A percentile compares a stretch with the other conserved stretches of the same genome.
Conservation (phyloP, 1,284 basidiomycete genomes). For the Heterobasidion annosum region DNA sequence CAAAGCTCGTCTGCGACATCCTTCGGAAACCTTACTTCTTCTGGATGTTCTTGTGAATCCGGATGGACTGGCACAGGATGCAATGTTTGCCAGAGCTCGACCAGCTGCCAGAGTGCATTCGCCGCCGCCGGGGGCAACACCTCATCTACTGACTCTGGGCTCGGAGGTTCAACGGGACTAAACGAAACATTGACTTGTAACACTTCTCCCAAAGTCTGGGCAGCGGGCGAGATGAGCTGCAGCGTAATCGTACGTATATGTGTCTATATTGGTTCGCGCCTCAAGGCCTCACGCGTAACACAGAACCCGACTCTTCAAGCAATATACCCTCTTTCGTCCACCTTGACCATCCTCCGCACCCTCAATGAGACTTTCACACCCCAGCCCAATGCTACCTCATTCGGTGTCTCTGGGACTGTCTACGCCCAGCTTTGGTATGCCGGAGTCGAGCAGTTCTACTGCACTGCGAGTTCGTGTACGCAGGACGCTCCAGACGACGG, state of each 20-base stretch:
- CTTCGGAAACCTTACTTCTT: constrained; percentile 53
- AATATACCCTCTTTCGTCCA: constrained; percentile 59
- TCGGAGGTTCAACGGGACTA: constrained; percentile 19
- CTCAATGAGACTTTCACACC: constrained; percentile 63
- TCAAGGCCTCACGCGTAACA: not conserved
- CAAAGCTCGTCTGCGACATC: constrained; percentile 26
- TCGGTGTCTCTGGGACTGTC: constrained; percentile 45
- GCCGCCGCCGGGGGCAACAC: constrained; percentile 25
- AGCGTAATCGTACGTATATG: constrained; percentile 50
- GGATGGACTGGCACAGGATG: constrained; percentile 77
- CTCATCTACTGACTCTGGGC: constrained; percentile 6
- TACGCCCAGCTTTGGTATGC: constrained; percentile 77
- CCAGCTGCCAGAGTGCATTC: constrained; percentile 49
- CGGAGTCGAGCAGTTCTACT: constrained; percentile 83
- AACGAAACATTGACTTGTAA: constrained; percentile 63
- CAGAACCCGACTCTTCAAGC: constrained; percentile 75
- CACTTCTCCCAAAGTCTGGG: constrained; percentile 47
- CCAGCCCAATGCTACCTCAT: constrained; percentile 52
- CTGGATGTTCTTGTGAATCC: constrained; percentile 53
- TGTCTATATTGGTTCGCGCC: constrained; percentile 2
- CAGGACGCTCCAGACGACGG: constrained; percentile 39
- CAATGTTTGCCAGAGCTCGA: constrained; percentile 27
- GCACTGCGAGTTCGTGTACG: constrained; percentile 58
- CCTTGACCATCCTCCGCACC: constrained; percentile 70
- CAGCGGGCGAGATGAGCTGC: constrained; percentile 69